Conservation (phyloP, 2,329 filamentous ascomycete species). For the Xylariaceae sp. region DNA sequence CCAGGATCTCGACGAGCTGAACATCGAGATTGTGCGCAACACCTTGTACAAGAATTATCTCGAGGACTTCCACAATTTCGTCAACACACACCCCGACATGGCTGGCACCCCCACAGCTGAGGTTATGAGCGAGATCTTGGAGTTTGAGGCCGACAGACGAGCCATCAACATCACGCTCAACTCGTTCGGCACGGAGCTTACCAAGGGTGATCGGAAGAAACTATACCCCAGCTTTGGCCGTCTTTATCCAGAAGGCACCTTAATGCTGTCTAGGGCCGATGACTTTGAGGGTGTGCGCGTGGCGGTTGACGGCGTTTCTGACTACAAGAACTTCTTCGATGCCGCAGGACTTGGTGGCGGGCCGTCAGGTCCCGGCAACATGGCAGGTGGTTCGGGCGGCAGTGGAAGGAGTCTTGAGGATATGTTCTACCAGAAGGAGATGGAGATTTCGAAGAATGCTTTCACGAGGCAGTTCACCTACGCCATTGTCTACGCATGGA, state of each 20-base stretch:
- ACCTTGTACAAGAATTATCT: slow-evolving; percentile 99
- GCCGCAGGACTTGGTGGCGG: slow-evolving; percentile 73
- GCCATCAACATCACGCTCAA: slow-evolving; percentile 99
- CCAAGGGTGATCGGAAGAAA: slow-evolving; percentile 91
- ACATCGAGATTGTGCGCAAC: slow-evolving; percentile 98
- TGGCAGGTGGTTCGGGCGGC: slow-evolving; percentile 70
- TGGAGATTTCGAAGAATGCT: slow-evolving; percentile 92
- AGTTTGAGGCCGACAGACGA: slow-evolving; percentile 93
- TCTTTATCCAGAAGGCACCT: slow-evolving; percentile 86
- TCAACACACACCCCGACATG: slow-evolving; percentile 84
- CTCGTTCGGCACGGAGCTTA: slow-evolving; percentile 93
- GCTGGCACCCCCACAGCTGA: slow-evolving; percentile 83
- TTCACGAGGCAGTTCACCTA: slow-evolving; percentile 96
- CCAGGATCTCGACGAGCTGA: slow-evolving; percentile 95
- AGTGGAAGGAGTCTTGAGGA: slow-evolving; percentile 92
- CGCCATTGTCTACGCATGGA: slow-evolving; percentile 94
- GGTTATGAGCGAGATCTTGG: slow-evolving; percentile 91
- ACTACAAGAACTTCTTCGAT: slow-evolving; percentile 96
- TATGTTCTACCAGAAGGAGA: slow-evolving; percentile 98
- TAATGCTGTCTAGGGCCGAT: slow-evolving; percentile 92
- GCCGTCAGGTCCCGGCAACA: slow-evolving; percentile 70
- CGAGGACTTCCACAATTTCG: slow-evolving; percentile 93
- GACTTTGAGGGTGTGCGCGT: slow-evolving; percentile 90
- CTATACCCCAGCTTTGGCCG: slow-evolving; percentile 89
- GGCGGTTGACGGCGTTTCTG: slow-evolving; percentile 84